A percentile compares a stretch with the other conserved stretches of the same genome.
Conservation (phyloP, 2,329 filamentous ascomycete species). For the Xylaria sp. region DNA sequence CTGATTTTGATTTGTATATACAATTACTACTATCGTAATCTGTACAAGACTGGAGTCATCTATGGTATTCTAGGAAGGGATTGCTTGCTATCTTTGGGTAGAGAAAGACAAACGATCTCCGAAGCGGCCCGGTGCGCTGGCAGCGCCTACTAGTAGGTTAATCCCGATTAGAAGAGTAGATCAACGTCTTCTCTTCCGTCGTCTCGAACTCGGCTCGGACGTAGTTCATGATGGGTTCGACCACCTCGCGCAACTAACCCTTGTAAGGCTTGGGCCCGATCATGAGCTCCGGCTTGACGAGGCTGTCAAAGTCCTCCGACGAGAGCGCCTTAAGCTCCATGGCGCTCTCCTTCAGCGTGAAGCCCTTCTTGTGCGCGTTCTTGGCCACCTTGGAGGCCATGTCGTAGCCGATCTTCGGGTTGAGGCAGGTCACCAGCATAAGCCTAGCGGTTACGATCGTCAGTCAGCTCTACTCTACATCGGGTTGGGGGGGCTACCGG, state of each 20-base stretch:
- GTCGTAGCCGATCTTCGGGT: slow-evolving; percentile 96
- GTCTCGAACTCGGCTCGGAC: slow-evolving; percentile 22
- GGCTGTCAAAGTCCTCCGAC: slow-evolving; percentile 84
- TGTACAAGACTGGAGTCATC: slow-evolving; percentile 17
- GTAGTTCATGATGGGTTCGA: slow-evolving; percentile 27
- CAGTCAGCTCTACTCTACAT: slow-evolving; percentile 3
- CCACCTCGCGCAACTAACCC: slow-evolving; percentile 39
- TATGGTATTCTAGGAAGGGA: slow-evolving; percentile 2
- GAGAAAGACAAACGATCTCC: background rate
- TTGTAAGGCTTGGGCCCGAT: slow-evolving; percentile 74
- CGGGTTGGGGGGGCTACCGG: too few relatives aligned
- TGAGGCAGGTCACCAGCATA: slow-evolving; percentile 97
- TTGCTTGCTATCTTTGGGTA: background rate
- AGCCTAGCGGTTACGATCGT: slow-evolving; percentile 56
- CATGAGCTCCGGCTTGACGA: slow-evolving; percentile 95
- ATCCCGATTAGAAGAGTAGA: slow-evolving; percentile 7
- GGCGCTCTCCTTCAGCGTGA: slow-evolving; percentile 90
- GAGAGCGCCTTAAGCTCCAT: slow-evolving; percentile 90
- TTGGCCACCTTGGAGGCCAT: slow-evolving; percentile 97
- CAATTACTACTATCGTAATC: slow-evolving; percentile 15
- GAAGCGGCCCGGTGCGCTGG: background rate
- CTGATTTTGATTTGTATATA: slow-evolving; percentile 20
- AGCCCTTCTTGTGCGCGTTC: slow-evolving; percentile 98
- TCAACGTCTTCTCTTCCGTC: slow-evolving; percentile 18
- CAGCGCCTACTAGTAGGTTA: slow-evolving; percentile 6